Evolutionary conservation across 495 filamentous ascomycete genomes (phyloP).

Genomic region (Beverwykella pulmonaria): DNA sequence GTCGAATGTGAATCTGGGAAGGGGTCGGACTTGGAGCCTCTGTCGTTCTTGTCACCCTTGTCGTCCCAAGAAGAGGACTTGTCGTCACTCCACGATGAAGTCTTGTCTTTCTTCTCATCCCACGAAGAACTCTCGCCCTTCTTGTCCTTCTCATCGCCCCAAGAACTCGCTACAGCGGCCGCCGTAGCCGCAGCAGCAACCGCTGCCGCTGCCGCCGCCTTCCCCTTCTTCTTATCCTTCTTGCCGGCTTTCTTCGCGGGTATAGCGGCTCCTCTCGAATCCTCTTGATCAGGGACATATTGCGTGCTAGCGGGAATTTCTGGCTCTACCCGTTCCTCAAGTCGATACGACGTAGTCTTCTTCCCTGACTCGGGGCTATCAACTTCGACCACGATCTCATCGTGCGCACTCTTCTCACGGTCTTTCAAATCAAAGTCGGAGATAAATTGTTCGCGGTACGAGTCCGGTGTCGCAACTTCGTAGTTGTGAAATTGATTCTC

Average conservation of each 20-base stretch:
- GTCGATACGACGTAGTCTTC: constrained; percentile 15
- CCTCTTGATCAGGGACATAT: constrained; percentile 25
- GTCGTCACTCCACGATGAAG: background rate
- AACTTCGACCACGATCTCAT: constrained; percentile 34
- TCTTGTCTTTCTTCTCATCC: background rate
- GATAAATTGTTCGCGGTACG: constrained; percentile 38
- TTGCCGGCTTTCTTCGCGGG: constrained; percentile 29
- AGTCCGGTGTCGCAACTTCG: constrained; percentile 44
- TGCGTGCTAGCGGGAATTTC: constrained; percentile 29
- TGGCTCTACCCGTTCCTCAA: constrained; percentile 21
- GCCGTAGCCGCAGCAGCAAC: too few relatives aligned
- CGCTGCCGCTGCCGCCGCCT: constrained; percentile 14
- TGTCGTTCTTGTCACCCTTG: background rate
- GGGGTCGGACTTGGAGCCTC: constrained; percentile 6
- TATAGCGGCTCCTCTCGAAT: background rate
- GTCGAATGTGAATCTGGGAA: constrained; percentile 5
- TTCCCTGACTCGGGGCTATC: constrained; percentile 33
- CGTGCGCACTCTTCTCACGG: constrained; percentile 3
- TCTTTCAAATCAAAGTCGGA: constrained; percentile 30
- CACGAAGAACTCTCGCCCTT: background rate
- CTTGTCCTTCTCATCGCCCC: background rate
- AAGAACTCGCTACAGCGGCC: background rate
- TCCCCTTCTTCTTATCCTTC: constrained; percentile 38
- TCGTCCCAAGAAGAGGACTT: background rate
- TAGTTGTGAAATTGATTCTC: constrained; percentile 45